Conservation (phyloP, 78 protist species). For the Dictyostelium intermedium region DNA sequence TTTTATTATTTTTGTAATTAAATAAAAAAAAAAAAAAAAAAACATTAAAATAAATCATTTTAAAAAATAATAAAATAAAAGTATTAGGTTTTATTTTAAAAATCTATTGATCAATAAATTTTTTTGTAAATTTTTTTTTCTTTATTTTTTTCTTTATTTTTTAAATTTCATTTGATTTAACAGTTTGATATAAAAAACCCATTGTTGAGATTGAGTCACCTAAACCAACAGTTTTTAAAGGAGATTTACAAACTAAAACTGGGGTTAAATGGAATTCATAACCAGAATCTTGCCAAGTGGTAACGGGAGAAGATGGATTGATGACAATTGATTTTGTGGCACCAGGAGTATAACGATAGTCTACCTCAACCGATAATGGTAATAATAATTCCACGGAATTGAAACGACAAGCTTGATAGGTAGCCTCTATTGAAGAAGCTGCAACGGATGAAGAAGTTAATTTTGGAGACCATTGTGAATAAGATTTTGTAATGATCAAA, state of each 20-base stretch:
- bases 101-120: no score
- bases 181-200: slow-evolving; percentile 65
- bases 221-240: slow-evolving; percentile 71
- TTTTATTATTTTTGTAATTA: no score
- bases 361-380: slow-evolving; percentile 45
- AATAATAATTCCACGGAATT: background rate
- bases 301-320: slow-evolving; percentile 13
- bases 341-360: slow-evolving; percentile 58
- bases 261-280: slow-evolving; percentile 55
- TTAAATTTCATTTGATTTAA: slow-evolving; percentile 2
- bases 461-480: background rate
- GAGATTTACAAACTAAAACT: slow-evolving; percentile 72
- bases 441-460: slow-evolving; percentile 27
- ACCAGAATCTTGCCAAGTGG: slow-evolving; percentile 64
- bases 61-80: no score
- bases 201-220: slow-evolving; percentile 83
- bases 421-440: slow-evolving; percentile 67
- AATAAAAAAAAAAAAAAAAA: no score
- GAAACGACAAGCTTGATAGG: slow-evolving; percentile 65
- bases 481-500: slow-evolving; percentile 11
- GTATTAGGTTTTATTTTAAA: no score
- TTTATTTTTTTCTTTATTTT: background rate
- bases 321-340: slow-evolving; percentile 12
- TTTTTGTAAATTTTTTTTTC: background rate
- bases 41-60: no score